Conservation (phyloP, 306 rosid genomes). For the Geum urbanum region DNA sequence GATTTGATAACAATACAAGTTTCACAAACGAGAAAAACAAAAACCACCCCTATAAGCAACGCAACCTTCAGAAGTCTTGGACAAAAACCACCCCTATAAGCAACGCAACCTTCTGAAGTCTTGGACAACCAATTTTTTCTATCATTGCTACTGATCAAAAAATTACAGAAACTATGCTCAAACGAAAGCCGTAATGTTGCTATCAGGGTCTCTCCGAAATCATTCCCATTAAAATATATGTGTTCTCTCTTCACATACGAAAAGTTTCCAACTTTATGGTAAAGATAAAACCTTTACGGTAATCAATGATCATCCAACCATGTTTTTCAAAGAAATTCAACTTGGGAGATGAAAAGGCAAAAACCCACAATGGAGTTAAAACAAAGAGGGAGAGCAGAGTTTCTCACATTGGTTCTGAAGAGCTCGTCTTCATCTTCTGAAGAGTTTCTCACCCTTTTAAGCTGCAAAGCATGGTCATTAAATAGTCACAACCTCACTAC, state of each 20-base stretch:
- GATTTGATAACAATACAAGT: not conserved
- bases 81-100: no score
- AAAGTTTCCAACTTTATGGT: not conserved
- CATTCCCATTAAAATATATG: not conserved
- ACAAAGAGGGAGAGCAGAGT: not conserved
- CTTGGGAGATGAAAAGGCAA: not conserved
- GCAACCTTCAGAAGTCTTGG: not conserved
- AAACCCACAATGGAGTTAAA: not conserved
- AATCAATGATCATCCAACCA: not conserved
- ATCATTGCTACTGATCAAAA: not conserved
- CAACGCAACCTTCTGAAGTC: no score
- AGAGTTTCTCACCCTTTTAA: not conserved
- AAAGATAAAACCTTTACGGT: not conserved
- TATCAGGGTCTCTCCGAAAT: not conserved
- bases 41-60: not conserved
- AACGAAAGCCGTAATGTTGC: not conserved
- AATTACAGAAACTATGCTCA: not conserved
- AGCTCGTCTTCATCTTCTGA: not conserved
- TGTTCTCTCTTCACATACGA: not conserved
- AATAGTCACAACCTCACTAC: no score
- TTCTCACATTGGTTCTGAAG: slow-evolving; percentile 19
- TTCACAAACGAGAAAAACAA: not conserved
- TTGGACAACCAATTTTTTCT: no score
- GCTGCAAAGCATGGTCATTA: slow-evolving; percentile 15
- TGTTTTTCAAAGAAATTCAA: not conserved